Base-by-base conservation (phyloP, 148 eudicot species). In the Spergularia bocconei region DNA sequence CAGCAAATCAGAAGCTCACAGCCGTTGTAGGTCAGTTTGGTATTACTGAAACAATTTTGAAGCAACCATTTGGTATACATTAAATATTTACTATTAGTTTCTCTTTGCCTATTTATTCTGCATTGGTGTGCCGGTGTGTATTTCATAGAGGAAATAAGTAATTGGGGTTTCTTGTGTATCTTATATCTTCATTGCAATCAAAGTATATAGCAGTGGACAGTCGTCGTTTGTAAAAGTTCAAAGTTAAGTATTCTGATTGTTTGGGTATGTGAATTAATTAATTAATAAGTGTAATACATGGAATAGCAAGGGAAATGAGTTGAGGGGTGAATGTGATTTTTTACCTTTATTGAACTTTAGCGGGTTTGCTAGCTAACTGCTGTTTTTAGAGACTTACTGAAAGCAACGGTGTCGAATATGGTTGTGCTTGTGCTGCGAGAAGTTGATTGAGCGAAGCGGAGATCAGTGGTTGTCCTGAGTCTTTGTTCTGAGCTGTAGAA, bases 81-180 rank as follows among this genome's bases (percentile, higher is more conserved):
- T 83, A 57, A 48, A 63, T 74, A 53, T 69, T 81, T 84, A 75
- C 66, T 67, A 50, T 72, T 63, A 75, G 60, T 77, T 69, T 74
- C 13, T 81, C 11, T 73, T 10, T 75, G 8, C 71, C 54, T 59
- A 75, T 73, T 73, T 69, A 73, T 79, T 79, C 72, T 67, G 81
- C 82, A 79, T 83, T 86, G 84, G 93, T 85, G 85, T 86, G 90
- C 53, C 82, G 82, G 82, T 84, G 75, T 89, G 86, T 86, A 83
- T 81, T 78, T 82, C 83, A 74, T 47, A 80, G 80, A 75, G 62
- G 63, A 79, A 82, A 86, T 84, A 85, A 82, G 86, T 69, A 82
- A 82, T 83, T 84, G 25, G 74, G 70, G n/a, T 56, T 79, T 80
- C 67, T 69, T 83, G 72, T 83, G 11, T 67, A 29, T 82, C 73